Evolutionary conservation across 768 basidiomycete species (phyloP).

Genomic region (Trametes maxima): DNA sequence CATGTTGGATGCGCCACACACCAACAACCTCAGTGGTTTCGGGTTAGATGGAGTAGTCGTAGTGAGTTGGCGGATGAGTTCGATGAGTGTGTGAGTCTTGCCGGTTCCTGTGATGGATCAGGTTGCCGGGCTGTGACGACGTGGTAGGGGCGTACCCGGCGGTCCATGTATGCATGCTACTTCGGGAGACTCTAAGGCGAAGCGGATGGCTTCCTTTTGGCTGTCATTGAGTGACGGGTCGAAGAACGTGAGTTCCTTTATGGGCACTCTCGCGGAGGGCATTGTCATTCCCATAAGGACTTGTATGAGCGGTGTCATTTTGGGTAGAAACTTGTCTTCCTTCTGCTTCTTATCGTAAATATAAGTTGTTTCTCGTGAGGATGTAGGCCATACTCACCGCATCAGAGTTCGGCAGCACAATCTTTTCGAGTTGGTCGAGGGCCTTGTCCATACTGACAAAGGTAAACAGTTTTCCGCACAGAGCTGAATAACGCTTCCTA

Average conservation of each 20-base stretch:
- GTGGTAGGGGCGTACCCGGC: conserved; percentile 59
- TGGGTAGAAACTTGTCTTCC: conserved; percentile 45
- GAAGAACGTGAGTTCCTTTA: conserved; percentile 61
- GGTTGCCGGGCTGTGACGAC: neutral
- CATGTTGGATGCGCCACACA: conserved; percentile 93
- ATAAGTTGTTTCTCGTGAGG: neutral
- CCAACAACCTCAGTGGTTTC: conserved; percentile 65
- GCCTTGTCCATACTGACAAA: conserved; percentile 80
- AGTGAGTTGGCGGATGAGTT: conserved; percentile 86
- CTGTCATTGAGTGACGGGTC: conserved; percentile 78
- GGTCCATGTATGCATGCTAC: conserved; percentile 96
- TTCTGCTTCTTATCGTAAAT: conserved; percentile 26
- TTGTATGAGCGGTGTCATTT: conserved; percentile 55
- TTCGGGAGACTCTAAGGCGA: conserved; percentile 79
- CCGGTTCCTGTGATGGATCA: conserved; percentile 64
- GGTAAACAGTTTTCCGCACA: neutral
- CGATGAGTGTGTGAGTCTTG: conserved; percentile 94
- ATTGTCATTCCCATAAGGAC: conserved; percentile 70
- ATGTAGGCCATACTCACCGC: conserved; percentile 14
- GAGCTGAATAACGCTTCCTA: conserved; percentile 27
- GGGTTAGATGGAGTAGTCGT: conserved; percentile 47
- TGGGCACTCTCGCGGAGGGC: conserved; percentile 42
- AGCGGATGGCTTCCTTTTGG: conserved; percentile 81
- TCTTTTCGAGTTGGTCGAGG: conserved; percentile 63
- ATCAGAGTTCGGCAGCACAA: conserved; percentile 30